phyloP scores from a whole-genome alignment of 169 alveolate species.

The Eimeria acervulina region DNA sequence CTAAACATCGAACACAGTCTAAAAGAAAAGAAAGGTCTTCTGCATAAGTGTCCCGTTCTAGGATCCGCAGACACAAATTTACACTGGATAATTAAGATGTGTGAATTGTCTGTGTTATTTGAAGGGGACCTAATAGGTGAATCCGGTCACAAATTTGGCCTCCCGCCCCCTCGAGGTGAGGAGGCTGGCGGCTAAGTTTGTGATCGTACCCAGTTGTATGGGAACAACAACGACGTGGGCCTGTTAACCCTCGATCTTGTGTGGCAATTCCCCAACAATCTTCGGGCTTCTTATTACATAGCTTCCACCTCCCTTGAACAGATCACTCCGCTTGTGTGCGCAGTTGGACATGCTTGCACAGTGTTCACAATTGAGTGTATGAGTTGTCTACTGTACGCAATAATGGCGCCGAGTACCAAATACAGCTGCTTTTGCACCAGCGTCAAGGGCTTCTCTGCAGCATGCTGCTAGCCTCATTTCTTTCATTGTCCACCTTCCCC shows the following conservation, averaged over 20 bases:
- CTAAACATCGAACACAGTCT: background rate
- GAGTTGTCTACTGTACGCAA: background rate
- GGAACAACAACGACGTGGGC: background rate
- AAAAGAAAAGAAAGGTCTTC: background rate
- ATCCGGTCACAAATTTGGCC: background rate
- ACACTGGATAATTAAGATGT: background rate
- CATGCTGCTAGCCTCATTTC: constrained; percentile 4
- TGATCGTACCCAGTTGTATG: background rate
- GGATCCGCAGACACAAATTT: background rate
- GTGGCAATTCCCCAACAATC: background rate
- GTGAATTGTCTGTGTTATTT: background rate
- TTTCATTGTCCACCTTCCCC: background rate
- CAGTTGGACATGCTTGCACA: background rate
- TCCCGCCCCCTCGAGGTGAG: background rate
- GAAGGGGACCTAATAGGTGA: background rate
- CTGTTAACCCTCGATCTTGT: background rate
- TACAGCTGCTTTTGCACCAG: no score
- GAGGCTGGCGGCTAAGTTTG: background rate
- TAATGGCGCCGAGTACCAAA: no score
- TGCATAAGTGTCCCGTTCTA: background rate
- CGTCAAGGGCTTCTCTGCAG: background rate
- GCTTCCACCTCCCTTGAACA: background rate
- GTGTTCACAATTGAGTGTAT: background rate
- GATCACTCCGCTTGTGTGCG: background rate
- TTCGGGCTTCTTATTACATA: background rate